Base-by-base conservation (phyloP, 108 stramenopile species). In the Craspedostauros australis region DNA sequence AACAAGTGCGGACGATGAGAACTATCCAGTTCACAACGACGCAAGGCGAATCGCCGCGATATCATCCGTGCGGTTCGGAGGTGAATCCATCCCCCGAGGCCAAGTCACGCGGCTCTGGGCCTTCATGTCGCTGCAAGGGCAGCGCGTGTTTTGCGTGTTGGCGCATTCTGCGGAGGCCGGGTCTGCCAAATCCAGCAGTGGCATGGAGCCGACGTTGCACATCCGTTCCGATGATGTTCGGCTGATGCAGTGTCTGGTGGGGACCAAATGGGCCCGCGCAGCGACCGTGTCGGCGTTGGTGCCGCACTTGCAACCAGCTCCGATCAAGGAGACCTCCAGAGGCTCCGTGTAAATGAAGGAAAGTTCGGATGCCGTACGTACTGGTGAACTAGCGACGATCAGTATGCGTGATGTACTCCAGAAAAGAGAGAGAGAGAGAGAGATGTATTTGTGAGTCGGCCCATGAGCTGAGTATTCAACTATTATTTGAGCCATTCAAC, bases 61-160 rank as follows among this genome's bases (percentile, higher is more conserved):
- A 19, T 68, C 71, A 11, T 42, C 41, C 7, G 16, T 77, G 18
- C 29, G 26, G 6, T 68, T 73, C 46, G 15, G 44, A n/a, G 71
- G 70, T 14, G 66, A 66, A 31, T 26, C 54, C 9, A 60, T 61
- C 18, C 60, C 69, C 29, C 70, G 65, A 20, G 71, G 67, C 1
- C 45, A 42, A 14, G 61, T 65, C 18, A 65, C 67, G 5, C 31
- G 37, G 38, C 30, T 62, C n/a, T 77, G 76, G 76, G 76, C 76
- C 0, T 77, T 77, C 37, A 47, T 53, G 19, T 57, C 56, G 8
- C 45, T 71, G 15, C 31, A 34, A 7, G 76, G 76, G 9, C 53
- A 72, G 41, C 42, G 60, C 30, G 63, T 52, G 1, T 21, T 72
- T n/a, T 64, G 63, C 28, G 58, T 71, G 14, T 37, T 67, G 37